These are phyloP conservation scores for Pachysolen tannophilus DNA, from an alignment of 805 yeast genomes.

Conservation along the genomic window DNA sequence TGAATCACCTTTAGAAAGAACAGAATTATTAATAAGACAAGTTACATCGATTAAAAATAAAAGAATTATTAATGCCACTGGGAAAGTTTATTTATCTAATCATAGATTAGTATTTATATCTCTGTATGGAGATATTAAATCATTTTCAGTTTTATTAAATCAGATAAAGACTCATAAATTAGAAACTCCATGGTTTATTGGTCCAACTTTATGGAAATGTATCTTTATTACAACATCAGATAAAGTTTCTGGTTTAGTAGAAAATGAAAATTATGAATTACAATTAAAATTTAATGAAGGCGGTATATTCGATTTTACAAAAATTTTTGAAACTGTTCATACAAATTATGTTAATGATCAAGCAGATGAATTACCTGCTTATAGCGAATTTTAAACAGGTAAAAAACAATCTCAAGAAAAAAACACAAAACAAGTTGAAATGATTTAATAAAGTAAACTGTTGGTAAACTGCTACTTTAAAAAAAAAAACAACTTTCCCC, in stretches of 20 bases:
- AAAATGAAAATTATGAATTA: constrained; percentile 29
- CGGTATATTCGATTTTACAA: constrained; percentile 35
- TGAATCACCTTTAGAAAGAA: constrained; percentile 12
- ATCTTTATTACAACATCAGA: constrained; percentile 21
- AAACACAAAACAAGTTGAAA: too few species aligned
- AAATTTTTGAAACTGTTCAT: constrained; percentile 23
- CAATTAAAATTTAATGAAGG: constrained; percentile 36
- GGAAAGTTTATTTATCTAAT: constrained; percentile 33
- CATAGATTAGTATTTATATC: constrained; percentile 32
- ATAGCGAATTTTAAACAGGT: constrained; percentile 15
- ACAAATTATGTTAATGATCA: constrained; percentile 28
- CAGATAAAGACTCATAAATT: constrained; percentile 26
- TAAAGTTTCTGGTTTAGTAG: constrained; percentile 25
- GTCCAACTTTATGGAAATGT: constrained; percentile 41
- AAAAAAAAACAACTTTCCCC: neutral
- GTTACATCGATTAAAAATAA: constrained; percentile 11
- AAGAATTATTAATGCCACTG: constrained; percentile 18
- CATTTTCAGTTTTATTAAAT: constrained; percentile 30
- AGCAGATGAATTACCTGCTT: constrained; percentile 38
- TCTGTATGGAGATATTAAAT: constrained; percentile 32
- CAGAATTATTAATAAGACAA: constrained; percentile 12
- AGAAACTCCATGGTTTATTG: constrained; percentile 42
- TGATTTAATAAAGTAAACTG: too few species aligned
- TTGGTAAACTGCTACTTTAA: too few species aligned
- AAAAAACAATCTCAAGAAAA: neutral